Evolutionary conservation across 2,329 filamentous ascomycete genomes (phyloP), one percentile per base, ranked within the genome.

Genomic region (Thelonectria discophora): DNA sequence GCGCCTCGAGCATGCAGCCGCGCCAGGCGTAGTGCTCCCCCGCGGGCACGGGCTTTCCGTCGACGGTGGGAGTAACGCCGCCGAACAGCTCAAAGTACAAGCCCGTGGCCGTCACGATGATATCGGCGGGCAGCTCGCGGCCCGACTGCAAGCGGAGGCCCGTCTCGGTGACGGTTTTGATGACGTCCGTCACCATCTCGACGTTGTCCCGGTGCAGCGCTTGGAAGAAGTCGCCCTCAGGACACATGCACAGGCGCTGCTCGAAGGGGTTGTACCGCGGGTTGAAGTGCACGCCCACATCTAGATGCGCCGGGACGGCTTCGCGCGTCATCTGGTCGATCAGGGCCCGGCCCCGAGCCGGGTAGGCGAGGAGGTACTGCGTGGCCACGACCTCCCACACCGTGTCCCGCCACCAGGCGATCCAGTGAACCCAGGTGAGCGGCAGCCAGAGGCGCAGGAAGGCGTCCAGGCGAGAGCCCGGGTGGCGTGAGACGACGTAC

Each of bases 181-280:
- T 86, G 1, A 73, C 77, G 55, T 82, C 84, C 0, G 85, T 87
- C 1, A 83, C 79, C 2, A 87, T 72, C 32, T 80, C 73, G 2
- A 77, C 75, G 57, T 84, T 84, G 2, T 77, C 75, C 1, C 71
- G 73, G 51, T 78, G 77, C 2, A 87, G 66, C 0, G 82, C 78
- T 47, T 80, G 72, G 75, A 82, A 87, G 69, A 88, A 88, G 68
- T 88, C 85, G 10, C 81, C 84, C 51, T 84, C 80, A 0, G 82
- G 83, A 17, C 77, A 88, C 62, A 92, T 79, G 69, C 92, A 95
- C 8, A 95, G 78, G 0, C 93, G 86, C 74, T 96, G 92, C 56
- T 93, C 84, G 82, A 91, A 89, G 0, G 88, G 88, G 40, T 85
- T 82, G 68, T 92, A 91, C 2, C 73, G 74, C 0, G 89, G 89